Base-by-base conservation (phyloP, 1,284 basidiomycete species). In the Neonothopanus nambi region DNA sequence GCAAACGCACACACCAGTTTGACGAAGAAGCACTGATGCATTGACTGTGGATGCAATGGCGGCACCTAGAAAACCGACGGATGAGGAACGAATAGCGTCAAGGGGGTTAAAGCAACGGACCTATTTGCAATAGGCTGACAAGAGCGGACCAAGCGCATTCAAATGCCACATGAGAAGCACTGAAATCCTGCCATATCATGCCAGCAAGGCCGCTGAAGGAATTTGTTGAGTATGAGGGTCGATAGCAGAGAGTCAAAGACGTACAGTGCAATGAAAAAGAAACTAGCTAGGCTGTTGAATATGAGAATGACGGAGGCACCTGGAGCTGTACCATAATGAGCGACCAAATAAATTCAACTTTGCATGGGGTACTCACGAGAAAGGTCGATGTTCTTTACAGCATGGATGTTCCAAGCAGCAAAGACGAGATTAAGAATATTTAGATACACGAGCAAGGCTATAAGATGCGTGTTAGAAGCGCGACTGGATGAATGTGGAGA, bases 81-180 rank as follows among this genome's bases (percentile, higher is more conserved):
- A 21, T 12, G 53, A 30, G 59, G 44, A 39, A 20, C 26, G n/a
- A n/a, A n/a, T 35, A 26, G 35, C n/a, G n/a, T 24, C 33, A 35
- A 17, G 45, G 26, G 12, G 3, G 12, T 36, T 26, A 11, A 23
- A 59, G 12, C 30, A 13, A 44, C 72, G 52, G 54, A 81, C 82
- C 76, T 24, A 82, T 69, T 52, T 83, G 77, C 44, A 82, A 63
- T 5, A 75, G 54, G 48, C 76, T 73, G 59, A 84, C 63, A 15
- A 77, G 51, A 12, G 66, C 72, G 3, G 80, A 74, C 82, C 84
- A 87, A 13, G 56, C 60, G 57, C 79, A 83, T 61, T 87, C 85
- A 38, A 79, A 65, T 50, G 70, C 64, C 26, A 82, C 72, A 36
- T 68, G 67, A 35, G 79, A 75, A 18, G 71, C 72, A 35, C 62